Conservation (phyloP, 176 grass and related monocot species). For the Oryza meyeriana region DNA sequence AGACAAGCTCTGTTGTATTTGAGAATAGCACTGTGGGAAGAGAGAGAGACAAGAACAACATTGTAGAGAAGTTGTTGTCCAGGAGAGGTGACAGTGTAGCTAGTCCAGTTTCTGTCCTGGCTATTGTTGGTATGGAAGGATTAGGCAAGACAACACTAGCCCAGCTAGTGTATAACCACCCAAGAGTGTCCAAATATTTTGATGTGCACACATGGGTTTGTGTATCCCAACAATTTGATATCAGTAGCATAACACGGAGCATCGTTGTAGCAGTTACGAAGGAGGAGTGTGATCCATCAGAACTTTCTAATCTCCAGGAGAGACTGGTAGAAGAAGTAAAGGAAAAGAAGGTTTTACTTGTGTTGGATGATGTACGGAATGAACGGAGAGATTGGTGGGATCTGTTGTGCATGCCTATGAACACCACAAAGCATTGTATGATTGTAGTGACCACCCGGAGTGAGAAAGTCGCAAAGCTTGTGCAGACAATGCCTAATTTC, state of each 20-base stretch:
- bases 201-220: constrained; percentile 20
- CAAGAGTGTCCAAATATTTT: not conserved
- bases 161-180: constrained; percentile 25
- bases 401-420: not conserved
- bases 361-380: constrained; percentile 38
- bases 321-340: not conserved
- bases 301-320: not conserved
- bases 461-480: constrained; percentile 17
- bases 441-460: constrained; percentile 34
- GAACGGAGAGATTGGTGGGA: constrained; percentile 31
- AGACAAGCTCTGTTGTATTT: constrained; percentile 22
- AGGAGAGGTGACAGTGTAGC: not conserved
- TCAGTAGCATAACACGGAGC: not conserved
- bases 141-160: constrained; percentile 35
- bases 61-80: not conserved
- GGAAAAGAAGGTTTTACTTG: constrained; percentile 25
- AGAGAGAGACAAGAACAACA: not conserved
- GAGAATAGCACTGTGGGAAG: not conserved
- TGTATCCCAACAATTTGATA: constrained; percentile 18
- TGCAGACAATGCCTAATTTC: constrained; percentile 14
- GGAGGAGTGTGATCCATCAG: not conserved
- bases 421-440: not conserved
- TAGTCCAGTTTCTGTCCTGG: constrained; percentile 9
- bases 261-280: not conserved
- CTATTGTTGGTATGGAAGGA: constrained; percentile 32